phyloP scores from a whole-genome alignment of 176 grass and related monocot species.

The maize (Zea mays) region DNA sequence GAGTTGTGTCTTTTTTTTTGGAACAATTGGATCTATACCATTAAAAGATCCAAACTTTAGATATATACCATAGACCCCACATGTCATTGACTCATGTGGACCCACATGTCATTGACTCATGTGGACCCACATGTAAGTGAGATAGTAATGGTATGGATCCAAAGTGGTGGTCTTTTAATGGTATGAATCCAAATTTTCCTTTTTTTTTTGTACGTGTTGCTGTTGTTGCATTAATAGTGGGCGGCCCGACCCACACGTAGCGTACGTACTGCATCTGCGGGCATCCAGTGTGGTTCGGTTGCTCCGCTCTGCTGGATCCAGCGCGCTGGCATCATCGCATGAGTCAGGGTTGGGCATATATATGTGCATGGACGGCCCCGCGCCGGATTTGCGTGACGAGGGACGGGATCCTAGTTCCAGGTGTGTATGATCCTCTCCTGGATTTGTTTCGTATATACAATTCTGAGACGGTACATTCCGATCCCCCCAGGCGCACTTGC shows the following conservation, averaged over 20 bases:
- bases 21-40: no score
- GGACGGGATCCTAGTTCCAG: conserved; percentile 39
- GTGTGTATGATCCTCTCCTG: conserved; percentile 2
- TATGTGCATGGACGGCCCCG: conserved; percentile 4
- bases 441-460: conserved; percentile 25
- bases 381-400: conserved; percentile 19
- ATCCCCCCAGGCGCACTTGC: background rate
- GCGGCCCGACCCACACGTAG: conserved; percentile 27
- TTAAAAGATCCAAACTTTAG: no score
- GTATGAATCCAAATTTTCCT: no score
- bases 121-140: no score
- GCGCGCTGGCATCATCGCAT: conserved; percentile 25
- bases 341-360: conserved; percentile 17
- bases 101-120: no score
- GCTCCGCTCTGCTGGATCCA: background rate
- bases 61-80: no score
- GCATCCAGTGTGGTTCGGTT: conserved; percentile 5
- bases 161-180: no score
- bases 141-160: no score
- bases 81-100: no score
- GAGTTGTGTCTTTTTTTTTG: background rate
- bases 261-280: background rate
- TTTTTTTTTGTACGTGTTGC: conserved; percentile 19
- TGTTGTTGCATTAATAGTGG: conserved; percentile 28
- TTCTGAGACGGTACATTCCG: conserved; percentile 11